Evolutionary conservation across 768 basidiomycete genomes (phyloP), one percentile per base, ranked within the genome.

Genomic region (Calvatia gigantea): DNA sequence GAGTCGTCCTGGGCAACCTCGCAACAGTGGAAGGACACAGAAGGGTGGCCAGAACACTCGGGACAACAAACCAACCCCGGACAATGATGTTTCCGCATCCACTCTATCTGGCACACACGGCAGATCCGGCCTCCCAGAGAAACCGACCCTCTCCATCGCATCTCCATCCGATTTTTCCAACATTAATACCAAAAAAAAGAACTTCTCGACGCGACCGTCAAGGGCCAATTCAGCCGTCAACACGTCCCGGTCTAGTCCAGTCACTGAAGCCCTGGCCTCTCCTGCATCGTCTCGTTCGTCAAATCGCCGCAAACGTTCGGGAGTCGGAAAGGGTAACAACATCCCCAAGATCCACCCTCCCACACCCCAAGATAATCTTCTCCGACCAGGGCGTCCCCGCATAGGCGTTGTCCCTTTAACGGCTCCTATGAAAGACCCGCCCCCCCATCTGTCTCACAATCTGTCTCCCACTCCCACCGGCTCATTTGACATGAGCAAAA

Each of bases 301-400:
- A 15, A 73, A 75, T 58, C 80, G 80, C 41, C 77, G 82, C 43
- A 78, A 75, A 60, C 80, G 82, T 38, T 74, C 81, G 46, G 77
- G 77, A 54, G 66, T 68, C 37, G 61, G 67, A 51, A 75, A 73
- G 61, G 57, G 59, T 4, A 60, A 62, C 29, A 56, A 62, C 48
- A 58, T 62, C 9, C 63, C 71, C 25, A 73, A 72, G 57, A 69
- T 70, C 41, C 65, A 67, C 14, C 65, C 70, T 23, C 67, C 71
- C 45, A 55, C 67, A n/a, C 58, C 65, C 19, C 70, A 73, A 33
- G 70, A 75, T 42, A 65, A 64, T 52, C 61, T 70, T 37, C 62
- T 68, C 17, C 72, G 69, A 7, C 68, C 73, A 12, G 70, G 67
- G 38, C 67, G 61, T 45, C 64, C 60, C 53, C 66, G 66, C 61